Evolutionary conservation across 139 green algal species (phyloP).

Genomic region (Chlamydomonas schloesseri): DNA sequence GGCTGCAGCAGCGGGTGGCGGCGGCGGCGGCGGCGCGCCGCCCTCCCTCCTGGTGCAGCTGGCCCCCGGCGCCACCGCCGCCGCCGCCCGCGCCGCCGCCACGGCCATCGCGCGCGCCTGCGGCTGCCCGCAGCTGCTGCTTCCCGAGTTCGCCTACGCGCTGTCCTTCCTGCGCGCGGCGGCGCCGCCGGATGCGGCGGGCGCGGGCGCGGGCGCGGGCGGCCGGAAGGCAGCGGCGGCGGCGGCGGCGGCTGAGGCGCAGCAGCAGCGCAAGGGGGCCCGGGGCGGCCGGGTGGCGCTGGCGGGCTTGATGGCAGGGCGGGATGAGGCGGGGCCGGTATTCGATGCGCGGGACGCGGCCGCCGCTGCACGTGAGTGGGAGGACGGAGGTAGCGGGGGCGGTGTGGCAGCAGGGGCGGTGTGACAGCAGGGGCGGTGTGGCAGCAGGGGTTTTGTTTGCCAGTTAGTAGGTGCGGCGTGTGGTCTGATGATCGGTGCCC

Average conservation of each 20-base stretch:
- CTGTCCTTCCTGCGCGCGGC: constrained; percentile 28
- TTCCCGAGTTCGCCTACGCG: constrained; percentile 58
- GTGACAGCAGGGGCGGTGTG: no score
- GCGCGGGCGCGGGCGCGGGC: no score
- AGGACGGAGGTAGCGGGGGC: not conserved
- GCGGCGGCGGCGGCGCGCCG: no score
- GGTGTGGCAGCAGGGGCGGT: no score
- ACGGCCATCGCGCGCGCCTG: not conserved
- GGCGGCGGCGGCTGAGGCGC: not conserved
- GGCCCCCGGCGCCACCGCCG: not conserved
- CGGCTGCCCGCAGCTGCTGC: constrained; percentile 8
- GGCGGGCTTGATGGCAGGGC: no score
- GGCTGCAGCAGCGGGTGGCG: no score
- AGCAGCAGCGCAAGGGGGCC: not conserved
- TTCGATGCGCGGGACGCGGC: constrained; percentile 56
- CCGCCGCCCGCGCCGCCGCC: not conserved
- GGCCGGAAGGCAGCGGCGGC: not conserved
- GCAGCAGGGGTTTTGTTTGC: no score
- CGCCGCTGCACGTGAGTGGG: constrained; percentile 47
- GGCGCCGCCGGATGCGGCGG: no score
- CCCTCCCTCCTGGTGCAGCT: no score
- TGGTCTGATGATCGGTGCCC: no score
- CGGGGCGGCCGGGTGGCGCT: not conserved
- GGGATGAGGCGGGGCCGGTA: not conserved
- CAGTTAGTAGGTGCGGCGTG: no score